These are phyloP conservation scores for Fraxinus latifolia DNA, from an alignment of 305 asterid species.

Conservation along the genomic window DNA sequence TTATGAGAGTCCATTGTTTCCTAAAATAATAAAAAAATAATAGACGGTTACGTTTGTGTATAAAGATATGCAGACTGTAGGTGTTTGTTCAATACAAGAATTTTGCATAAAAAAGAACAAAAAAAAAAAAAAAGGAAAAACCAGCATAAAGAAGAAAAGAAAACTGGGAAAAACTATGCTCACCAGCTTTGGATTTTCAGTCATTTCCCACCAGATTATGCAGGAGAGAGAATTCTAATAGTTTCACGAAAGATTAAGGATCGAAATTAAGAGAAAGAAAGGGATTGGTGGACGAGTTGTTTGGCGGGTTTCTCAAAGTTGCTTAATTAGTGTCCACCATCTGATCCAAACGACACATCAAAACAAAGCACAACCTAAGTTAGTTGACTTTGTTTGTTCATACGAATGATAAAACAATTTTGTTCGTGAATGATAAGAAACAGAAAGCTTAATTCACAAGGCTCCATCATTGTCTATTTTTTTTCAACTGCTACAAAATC, in stretches of 20 bases:
- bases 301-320: slow-evolving; percentile 15
- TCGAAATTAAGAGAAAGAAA: not conserved
- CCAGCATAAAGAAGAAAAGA: not conserved
- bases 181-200: slow-evolving; percentile 39
- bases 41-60: not conserved
- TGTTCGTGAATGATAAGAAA: slow-evolving; percentile 25
- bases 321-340: slow-evolving; percentile 24
- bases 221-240: not conserved
- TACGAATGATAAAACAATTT: too few species aligned
- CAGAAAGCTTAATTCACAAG: slow-evolving; percentile 15
- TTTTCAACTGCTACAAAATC: not conserved
- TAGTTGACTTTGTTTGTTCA: slow-evolving; percentile 21
- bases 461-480: not conserved
- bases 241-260: not conserved
- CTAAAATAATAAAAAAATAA: slow-evolving; percentile 25
- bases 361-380: slow-evolving; percentile 22
- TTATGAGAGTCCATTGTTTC: slow-evolving; percentile 37
- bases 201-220: slow-evolving; percentile 15
- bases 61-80: not conserved
- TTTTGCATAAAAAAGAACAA: too few species aligned
- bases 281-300: slow-evolving; percentile 4
- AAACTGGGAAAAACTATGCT: not conserved
- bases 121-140: too few species aligned
- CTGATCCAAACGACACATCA: slow-evolving; percentile 25
- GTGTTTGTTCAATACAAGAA: not conserved